Evolutionary conservation across 2,329 filamentous ascomycete genomes (phyloP).

Genomic region (Plenodomus lindquistii): DNA sequence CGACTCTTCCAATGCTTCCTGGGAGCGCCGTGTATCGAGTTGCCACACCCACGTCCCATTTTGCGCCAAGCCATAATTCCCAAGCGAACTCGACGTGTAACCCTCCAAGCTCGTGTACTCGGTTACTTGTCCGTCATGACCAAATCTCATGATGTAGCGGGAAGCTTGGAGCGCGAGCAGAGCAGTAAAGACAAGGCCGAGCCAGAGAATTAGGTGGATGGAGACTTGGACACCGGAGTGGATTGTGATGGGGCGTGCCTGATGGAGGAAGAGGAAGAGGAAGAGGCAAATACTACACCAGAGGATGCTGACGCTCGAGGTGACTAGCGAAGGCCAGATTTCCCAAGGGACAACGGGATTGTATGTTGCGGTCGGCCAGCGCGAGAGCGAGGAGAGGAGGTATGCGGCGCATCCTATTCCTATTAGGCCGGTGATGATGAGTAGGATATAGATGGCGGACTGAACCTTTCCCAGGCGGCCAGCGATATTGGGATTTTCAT

Average conservation of each 20-base stretch:
- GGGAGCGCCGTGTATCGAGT: not conserved
- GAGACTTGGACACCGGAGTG: constrained; percentile 43
- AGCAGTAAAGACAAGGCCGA: constrained; percentile 34
- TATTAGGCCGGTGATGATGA: constrained; percentile 31
- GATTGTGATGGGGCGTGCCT: constrained; percentile 30
- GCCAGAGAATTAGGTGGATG: constrained; percentile 43
- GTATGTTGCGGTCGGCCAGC: constrained; percentile 8
- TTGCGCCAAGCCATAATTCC: constrained; percentile 24
- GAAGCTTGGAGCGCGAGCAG: constrained; percentile 27
- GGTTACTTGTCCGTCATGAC: constrained; percentile 17
- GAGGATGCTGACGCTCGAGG: constrained; percentile 34
- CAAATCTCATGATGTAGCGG: constrained; percentile 18
- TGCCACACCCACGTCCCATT: constrained; percentile 42
- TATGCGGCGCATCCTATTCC: constrained; percentile 39
- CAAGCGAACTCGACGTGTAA: constrained; percentile 11
- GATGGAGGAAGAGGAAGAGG: constrained; percentile 29
- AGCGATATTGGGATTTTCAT: constrained; percentile 29
- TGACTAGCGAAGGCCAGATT: constrained; percentile 32
- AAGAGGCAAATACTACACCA: constrained; percentile 35
- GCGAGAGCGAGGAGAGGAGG: constrained; percentile 11
- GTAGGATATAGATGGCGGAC: constrained; percentile 20
- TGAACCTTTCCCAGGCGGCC: constrained; percentile 42
- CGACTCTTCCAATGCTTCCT: not conserved
- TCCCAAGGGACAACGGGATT: constrained; percentile 16
- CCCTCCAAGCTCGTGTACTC: constrained; percentile 7